Percentiles rank a stretch among this genome's conserved stretches.
phyloP scores from a whole-genome alignment of 225 moss, liverwort and hornwort species.

The Pseudoscleropodium purum region DNA sequence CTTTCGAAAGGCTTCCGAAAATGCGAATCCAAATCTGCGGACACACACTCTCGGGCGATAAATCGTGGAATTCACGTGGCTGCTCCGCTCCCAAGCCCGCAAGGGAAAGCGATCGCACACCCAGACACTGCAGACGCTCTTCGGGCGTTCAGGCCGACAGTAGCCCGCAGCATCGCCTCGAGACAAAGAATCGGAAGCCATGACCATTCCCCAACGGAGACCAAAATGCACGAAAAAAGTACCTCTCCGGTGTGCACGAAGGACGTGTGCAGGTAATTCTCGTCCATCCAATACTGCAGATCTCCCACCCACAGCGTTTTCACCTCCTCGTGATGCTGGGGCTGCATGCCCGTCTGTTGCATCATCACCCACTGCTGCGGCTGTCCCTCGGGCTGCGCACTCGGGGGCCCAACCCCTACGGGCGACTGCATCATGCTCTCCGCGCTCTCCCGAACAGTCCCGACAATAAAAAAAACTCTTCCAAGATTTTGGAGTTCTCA shows the following conservation, averaged over 20 bases:
- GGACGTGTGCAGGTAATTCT: constrained; percentile 83
- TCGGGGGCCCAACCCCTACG: constrained; percentile 80
- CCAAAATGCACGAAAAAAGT: background rate
- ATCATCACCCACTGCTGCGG: constrained; percentile 82
- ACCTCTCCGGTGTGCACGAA: constrained; percentile 95
- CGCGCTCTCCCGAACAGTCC: constrained; percentile 11
- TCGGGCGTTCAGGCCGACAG: background rate
- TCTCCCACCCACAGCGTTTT: constrained; percentile 98
- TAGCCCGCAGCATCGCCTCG: background rate
- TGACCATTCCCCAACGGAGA: background rate
- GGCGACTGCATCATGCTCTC: constrained; percentile 97
- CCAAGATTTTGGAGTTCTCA: background rate
- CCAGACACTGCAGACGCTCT: background rate
- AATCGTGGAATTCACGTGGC: background rate
- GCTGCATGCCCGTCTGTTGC: constrained; percentile 64
- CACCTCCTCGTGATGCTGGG: constrained; percentile 96
- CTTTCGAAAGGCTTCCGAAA: background rate
- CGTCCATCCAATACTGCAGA: constrained; percentile 99
- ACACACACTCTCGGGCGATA: background rate
- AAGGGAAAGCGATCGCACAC: background rate
- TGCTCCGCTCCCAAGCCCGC: background rate
- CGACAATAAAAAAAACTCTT: background rate
- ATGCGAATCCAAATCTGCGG: background rate
- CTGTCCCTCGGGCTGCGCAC: constrained; percentile 75
- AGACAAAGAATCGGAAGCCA: background rate